A percentile compares a stretch with the other conserved stretches of the same genome.
These are phyloP conservation scores for Globisporangium emineosum DNA, from an alignment of 352 stramenopile species.

Conservation along the genomic window DNA sequence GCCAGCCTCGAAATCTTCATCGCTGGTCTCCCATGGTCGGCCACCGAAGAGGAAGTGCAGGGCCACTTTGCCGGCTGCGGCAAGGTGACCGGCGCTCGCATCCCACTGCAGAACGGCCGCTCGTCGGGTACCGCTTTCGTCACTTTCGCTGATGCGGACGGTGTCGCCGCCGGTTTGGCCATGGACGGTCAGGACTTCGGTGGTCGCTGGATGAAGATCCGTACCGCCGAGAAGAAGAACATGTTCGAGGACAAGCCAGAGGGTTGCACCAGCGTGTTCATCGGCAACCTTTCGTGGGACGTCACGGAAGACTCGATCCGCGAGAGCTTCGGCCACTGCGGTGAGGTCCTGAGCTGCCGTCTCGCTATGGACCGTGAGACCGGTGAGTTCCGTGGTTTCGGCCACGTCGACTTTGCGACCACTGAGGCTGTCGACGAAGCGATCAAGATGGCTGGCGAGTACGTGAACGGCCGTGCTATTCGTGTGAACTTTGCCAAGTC, in stretches of 20 bases:
- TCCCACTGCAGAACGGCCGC: slow-evolving; percentile 89
- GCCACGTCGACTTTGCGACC: slow-evolving; percentile 96
- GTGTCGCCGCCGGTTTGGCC: slow-evolving; percentile 77
- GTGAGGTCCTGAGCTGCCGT: slow-evolving; percentile 93
- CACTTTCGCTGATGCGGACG: slow-evolving; percentile 78
- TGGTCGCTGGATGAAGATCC: slow-evolving; percentile 95
- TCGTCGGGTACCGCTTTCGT: slow-evolving; percentile 96
- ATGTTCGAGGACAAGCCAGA: slow-evolving; percentile 91
- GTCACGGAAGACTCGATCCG: slow-evolving; percentile 94
- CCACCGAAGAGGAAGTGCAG: slow-evolving; percentile 92
- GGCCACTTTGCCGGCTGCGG: slow-evolving; percentile 94
- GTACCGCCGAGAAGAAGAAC: slow-evolving; percentile 81
- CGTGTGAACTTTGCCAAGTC: slow-evolving; percentile 94
- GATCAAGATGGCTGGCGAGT: slow-evolving; percentile 89
- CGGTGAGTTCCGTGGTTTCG: slow-evolving; percentile 97
- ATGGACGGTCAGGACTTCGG: slow-evolving; percentile 95
- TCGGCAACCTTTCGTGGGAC: slow-evolving; percentile 97
- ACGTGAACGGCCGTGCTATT: slow-evolving; percentile 92
- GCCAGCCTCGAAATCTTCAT: slow-evolving; percentile 85
- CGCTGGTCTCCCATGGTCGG: slow-evolving; percentile 93
- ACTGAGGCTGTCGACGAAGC: slow-evolving; percentile 91
- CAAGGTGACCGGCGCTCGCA: slow-evolving; percentile 75
- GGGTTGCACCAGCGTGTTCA: slow-evolving; percentile 95
- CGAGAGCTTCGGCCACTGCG: slow-evolving; percentile 92
- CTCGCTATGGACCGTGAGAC: slow-evolving; percentile 97